phyloP scores from a whole-genome alignment of 208 protist genomes.

The Leishmania aethiopica region DNA sequence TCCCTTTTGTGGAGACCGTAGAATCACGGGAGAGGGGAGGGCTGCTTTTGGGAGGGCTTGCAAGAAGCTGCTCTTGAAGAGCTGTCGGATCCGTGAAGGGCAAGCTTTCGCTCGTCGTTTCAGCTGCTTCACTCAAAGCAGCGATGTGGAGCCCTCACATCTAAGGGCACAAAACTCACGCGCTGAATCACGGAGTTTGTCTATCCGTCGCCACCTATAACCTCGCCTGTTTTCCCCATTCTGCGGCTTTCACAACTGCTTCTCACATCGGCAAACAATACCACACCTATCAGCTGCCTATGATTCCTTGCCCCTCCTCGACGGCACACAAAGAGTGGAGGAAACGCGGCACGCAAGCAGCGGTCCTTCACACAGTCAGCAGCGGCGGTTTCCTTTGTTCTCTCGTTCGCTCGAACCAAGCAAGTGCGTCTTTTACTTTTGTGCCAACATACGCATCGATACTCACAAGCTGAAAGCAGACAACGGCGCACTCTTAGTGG shows the following conservation, averaged over 20 bases:
- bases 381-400: background rate
- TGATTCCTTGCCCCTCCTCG: background rate
- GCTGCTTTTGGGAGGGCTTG: background rate
- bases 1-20: background rate
- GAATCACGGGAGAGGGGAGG: background rate
- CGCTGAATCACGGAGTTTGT: background rate
- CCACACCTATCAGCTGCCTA: background rate
- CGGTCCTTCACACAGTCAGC: background rate
- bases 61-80: constrained; percentile 1
- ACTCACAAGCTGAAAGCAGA: background rate
- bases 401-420: background rate
- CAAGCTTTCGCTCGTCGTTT: background rate
- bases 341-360: background rate
- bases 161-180: background rate
- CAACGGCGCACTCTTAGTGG: background rate
- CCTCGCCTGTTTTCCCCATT: background rate
- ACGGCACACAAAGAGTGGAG: background rate
- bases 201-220: background rate
- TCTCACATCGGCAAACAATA: background rate
- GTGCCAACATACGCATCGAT: background rate
- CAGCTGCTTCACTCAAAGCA: background rate
- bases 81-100: background rate
- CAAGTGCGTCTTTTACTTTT: background rate
- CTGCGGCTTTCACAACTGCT: background rate
- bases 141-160: background rate